Percentiles rank a stretch among this genome's conserved stretches.
Conservation (phyloP, 2,329 filamentous ascomycete genomes). For the Shiraia sp. region DNA sequence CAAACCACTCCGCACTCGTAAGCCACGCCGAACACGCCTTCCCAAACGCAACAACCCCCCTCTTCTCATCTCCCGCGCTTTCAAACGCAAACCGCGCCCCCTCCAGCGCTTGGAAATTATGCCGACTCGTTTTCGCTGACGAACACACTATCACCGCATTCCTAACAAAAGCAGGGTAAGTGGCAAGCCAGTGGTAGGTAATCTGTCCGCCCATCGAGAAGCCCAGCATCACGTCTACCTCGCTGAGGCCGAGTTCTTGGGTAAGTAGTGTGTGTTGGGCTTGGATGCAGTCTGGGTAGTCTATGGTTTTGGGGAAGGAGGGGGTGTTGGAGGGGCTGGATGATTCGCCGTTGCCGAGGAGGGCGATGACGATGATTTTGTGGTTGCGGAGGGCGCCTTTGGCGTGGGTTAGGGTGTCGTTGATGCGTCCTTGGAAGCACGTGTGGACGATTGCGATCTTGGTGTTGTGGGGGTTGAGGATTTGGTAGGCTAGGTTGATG, state of each 20-base stretch:
- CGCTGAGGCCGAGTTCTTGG: constrained; percentile 47
- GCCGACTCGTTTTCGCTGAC: constrained; percentile 54
- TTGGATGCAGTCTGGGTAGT: constrained; percentile 57
- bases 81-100: constrained; percentile 56
- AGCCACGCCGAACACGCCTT: constrained; percentile 48
- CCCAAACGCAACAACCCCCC: constrained; percentile 41
- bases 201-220: constrained; percentile 63
- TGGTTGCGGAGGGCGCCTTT: constrained; percentile 49
- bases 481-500: constrained; percentile 24
- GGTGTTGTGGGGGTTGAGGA: constrained; percentile 25
- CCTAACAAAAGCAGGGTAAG: constrained; percentile 53
- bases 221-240: constrained; percentile 55
- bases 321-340: constrained; percentile 56
- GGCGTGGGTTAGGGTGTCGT: constrained; percentile 54
- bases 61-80: constrained; percentile 45
- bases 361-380: constrained; percentile 56
- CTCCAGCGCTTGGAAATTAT: constrained; percentile 61
- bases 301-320: constrained; percentile 50
- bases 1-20: constrained; percentile 47
- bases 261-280: constrained; percentile 53
- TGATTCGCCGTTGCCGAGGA: constrained; percentile 60
- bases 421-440: constrained; percentile 59
- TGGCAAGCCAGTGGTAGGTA: constrained; percentile 57
- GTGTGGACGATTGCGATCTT: constrained; percentile 53
- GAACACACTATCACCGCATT: constrained; percentile 55